These are phyloP conservation scores for Penicillium atrosanguineum DNA, from an alignment of 495 filamentous ascomycete species.

Conservation along the genomic window DNA sequence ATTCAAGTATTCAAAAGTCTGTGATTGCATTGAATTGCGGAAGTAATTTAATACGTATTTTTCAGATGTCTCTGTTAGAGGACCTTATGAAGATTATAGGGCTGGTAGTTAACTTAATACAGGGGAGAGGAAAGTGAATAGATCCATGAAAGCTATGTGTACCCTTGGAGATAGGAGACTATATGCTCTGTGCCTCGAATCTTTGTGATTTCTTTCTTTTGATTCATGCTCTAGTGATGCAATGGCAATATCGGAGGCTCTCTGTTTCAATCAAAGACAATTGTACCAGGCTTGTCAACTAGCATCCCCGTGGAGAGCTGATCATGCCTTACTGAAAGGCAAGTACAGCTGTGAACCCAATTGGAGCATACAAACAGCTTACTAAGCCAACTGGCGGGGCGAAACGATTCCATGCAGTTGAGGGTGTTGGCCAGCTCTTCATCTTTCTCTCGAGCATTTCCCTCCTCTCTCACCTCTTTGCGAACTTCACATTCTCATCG, in stretches of 20 bases:
- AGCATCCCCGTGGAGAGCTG: background rate
- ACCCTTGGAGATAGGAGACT: too few relatives aligned
- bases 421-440: background rate
- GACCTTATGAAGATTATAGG: too few relatives aligned
- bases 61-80: too few relatives aligned
- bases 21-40: background rate
- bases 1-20: background rate
- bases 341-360: background rate
- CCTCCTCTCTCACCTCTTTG: background rate
- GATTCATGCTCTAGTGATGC: too few relatives aligned
- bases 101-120: too few relatives aligned
- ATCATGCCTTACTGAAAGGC: background rate
- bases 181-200: too few relatives aligned
- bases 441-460: slow-evolving; percentile 3
- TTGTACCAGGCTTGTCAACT: background rate
- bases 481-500: background rate
- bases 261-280: background rate
- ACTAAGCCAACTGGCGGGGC: slow-evolving; percentile 6
- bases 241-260: background rate
- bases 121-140: too few relatives aligned
- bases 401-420: background rate
- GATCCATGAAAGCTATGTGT: too few relatives aligned
- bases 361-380: slow-evolving; percentile 5
- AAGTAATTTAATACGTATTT: too few relatives aligned
- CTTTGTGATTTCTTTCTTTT: too few relatives aligned